Evolutionary conservation across 2,329 filamentous ascomycete genomes (phyloP).

Genomic region (Aureobasidium sp.): DNA sequence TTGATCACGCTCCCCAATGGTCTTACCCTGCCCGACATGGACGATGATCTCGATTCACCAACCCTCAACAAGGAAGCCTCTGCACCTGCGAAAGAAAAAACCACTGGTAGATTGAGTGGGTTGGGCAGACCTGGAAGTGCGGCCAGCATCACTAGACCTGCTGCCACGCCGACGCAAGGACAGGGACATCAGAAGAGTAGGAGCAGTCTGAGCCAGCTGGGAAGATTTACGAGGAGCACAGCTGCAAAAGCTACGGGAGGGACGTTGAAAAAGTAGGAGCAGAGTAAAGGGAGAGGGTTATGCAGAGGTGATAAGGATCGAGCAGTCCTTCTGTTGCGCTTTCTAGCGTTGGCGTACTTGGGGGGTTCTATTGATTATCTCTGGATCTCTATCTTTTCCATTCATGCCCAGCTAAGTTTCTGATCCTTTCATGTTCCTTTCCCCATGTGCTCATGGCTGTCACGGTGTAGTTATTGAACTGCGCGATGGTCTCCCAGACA

Average conservation of each 20-base stretch:
- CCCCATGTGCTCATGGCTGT: too few species aligned
- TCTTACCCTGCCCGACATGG: background rate
- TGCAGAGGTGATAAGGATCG: too few species aligned
- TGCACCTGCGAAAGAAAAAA: background rate
- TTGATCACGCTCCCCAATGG: slow-evolving; percentile 2
- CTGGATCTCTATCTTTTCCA: too few species aligned
- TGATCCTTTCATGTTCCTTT: too few species aligned
- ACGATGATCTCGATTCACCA: slow-evolving; percentile 1
- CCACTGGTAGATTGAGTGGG: slow-evolving; percentile 9
- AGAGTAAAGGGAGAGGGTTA: too few species aligned
- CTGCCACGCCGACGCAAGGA: slow-evolving; percentile 5
- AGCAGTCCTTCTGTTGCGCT: too few species aligned
- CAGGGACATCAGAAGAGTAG: slow-evolving; percentile 23
- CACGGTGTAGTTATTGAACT: too few species aligned
- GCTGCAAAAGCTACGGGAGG: slow-evolving; percentile 3
- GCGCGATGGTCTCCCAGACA: too few species aligned
- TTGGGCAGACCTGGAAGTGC: slow-evolving; percentile 18
- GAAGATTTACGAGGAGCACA: slow-evolving; percentile 31
- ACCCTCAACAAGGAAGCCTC: background rate
- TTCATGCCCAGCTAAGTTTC: too few species aligned
- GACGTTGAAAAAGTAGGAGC: background rate
- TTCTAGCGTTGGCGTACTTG: too few species aligned
- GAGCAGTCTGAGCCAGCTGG: slow-evolving; percentile 36
- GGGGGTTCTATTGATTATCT: too few species aligned
- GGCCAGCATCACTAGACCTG: slow-evolving; percentile 8